A percentile compares a stretch with the other conserved stretches of the same genome.
These are phyloP conservation scores for Aspergillus pseudotamarii DNA, from an alignment of 2,329 filamentous ascomycete genomes.

Conservation along the genomic window DNA sequence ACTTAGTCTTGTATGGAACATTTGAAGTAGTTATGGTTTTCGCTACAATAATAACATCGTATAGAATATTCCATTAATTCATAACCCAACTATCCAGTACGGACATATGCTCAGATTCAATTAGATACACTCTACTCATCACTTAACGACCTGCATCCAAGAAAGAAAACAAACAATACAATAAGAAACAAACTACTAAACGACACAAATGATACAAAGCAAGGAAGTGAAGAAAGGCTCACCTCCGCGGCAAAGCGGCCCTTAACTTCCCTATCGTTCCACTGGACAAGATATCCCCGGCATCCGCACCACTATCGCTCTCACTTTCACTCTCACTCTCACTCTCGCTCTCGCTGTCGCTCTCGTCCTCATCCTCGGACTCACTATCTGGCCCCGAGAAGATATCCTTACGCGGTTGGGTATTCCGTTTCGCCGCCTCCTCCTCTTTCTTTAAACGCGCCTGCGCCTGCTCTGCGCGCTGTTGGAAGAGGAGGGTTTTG, in stretches of 20 bases:
- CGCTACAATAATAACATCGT: background rate
- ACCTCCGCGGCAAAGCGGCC: background rate
- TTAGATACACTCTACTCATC: background rate
- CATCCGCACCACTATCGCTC: slow-evolving; percentile 17
- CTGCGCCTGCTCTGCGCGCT: slow-evolving; percentile 10
- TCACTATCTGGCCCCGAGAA: slow-evolving; percentile 20
- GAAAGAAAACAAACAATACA: background rate
- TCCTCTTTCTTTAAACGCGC: slow-evolving; percentile 2
- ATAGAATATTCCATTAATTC: background rate
- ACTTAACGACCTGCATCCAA: background rate
- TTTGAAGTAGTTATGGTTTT: background rate
- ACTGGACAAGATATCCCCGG: slow-evolving; percentile 28
- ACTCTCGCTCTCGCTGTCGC: background rate
- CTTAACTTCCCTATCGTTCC: slow-evolving; percentile 22
- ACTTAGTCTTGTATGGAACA: background rate
- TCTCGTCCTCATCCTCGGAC: slow-evolving; percentile 16
- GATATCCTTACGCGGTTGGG: slow-evolving; percentile 2
- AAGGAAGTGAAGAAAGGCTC: background rate
- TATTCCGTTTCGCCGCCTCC: background rate
- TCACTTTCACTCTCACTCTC: slow-evolving; percentile 16
- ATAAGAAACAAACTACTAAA: background rate
- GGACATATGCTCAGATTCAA: background rate
- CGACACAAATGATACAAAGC: background rate
- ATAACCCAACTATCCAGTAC: background rate
- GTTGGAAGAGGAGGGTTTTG: background rate